These are phyloP conservation scores for Aureobasidium subglaciale DNA, from an alignment of 2,329 filamentous ascomycete genomes.

Conservation along the genomic window DNA sequence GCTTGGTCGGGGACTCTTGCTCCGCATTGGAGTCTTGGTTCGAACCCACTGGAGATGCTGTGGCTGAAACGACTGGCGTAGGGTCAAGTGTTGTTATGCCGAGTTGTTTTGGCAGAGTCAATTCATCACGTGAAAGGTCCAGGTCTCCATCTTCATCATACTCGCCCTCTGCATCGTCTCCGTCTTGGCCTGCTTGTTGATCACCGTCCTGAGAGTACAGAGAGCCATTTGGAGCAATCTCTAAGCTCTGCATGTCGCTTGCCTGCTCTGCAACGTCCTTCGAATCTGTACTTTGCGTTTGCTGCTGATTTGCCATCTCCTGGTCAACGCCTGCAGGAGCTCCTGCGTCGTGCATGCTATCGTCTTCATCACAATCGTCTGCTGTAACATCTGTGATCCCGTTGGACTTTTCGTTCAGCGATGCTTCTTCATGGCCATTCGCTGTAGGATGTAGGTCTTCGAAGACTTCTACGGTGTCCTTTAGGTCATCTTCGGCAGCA, in stretches of 20 bases:
- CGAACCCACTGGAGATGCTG: conserved; percentile 7
- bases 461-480: conserved; percentile 9
- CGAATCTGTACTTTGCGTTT: conserved; percentile 7
- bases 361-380: not conserved
- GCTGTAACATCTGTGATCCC: not conserved
- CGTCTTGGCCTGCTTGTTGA: conserved; percentile 19
- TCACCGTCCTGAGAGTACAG: conserved; percentile 20
- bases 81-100: conserved; percentile 5
- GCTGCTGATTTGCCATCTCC: conserved; percentile 18
- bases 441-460: not conserved
- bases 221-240: not conserved
- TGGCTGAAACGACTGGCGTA: conserved; percentile 6
- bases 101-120: not conserved
- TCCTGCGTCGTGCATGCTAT: conserved; percentile 2
- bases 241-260: conserved; percentile 17
- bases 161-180: not conserved
- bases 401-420: not conserved
- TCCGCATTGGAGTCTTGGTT: conserved; percentile 5
- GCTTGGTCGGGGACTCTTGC: conserved; percentile 10
- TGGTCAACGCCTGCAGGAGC: not conserved
- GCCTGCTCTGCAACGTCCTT: conserved; percentile 12
- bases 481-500: not conserved
- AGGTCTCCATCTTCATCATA: conserved; percentile 1
- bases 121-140: not conserved
- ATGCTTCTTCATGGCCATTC: not conserved